Base-by-base conservation (phyloP, 23 red algal genomes). In the Gracilariopsis chorda region DNA sequence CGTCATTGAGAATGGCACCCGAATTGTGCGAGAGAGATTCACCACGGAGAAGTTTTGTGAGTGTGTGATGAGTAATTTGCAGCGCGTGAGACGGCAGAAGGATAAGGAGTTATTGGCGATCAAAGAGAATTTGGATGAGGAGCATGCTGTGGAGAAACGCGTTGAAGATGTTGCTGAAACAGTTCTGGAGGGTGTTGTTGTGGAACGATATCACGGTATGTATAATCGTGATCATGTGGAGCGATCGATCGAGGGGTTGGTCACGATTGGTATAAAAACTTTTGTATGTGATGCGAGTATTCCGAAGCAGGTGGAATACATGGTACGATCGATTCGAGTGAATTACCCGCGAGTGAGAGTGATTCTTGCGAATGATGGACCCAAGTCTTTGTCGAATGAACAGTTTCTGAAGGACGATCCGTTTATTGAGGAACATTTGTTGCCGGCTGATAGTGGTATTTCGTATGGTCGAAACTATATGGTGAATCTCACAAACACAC, bases 231-330 rank as follows among this genome's bases (percentile, higher is more conserved):
- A 87, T 9, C 24, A 21, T 4, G 82, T 70, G 33, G 35, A 55
- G 32, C 61, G 82, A 8, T 51, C 82, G 19, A 53, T 87, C 8
- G 82, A 68, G 82, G 60, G 64, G 19, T 52, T 87, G 4, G 33
- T 87, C 4, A 87, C 82, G 11, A 74, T 87, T 87, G 82, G 82
- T 23, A 59, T 87, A 25, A 87, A 87, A 44, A 87, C 82, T 10
- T 87, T 55, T 27, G 82, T 87, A 13, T 87, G 82, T 33, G 82
- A 87, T 59, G 42, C 28, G 23, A 64, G 41, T 14, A 87, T 74
- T 17, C 11, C 34, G 7, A 8, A 63, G 25, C 82, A 87, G 47
- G 82, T 87, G 19, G 60, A 70, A 67, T 49, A 70, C 33, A 44
- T 87, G 16, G 27, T 87, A 46, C 82, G 82, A 16, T 72, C 62